A percentile compares a stretch with the other conserved stretches of the same genome.
Evolutionary conservation across 192 early-diverging fungal species (phyloP).

Genomic region (Irineochytrium annulatum): DNA sequence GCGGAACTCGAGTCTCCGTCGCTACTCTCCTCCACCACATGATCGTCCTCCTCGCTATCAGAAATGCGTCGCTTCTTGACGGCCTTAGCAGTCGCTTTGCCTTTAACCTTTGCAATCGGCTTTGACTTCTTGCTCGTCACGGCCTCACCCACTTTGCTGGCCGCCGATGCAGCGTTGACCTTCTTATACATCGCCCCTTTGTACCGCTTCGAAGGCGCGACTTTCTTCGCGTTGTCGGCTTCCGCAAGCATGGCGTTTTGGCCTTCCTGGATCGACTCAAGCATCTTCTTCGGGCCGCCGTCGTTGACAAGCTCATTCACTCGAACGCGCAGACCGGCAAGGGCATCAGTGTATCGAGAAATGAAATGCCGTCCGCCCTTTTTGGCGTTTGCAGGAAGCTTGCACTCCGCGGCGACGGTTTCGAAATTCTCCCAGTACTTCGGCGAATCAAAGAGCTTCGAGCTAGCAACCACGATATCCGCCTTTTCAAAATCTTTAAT

Average conservation of each 20-base stretch:
- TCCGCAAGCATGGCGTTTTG: conserved; percentile 18
- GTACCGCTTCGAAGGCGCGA: conserved; percentile 7
- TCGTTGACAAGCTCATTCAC: conserved; percentile 21
- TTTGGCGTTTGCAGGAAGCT: conserved; percentile 21
- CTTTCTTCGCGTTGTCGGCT: background rate
- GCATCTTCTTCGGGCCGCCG: too few species aligned
- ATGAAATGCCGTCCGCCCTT: conserved; percentile 36
- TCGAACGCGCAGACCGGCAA: conserved; percentile 18
- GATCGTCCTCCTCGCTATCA: conserved; percentile 1
- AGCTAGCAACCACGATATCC: conserved; percentile 36
- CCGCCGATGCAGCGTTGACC: conserved; percentile 6
- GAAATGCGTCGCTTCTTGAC: too few species aligned
- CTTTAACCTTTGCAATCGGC: too few species aligned
- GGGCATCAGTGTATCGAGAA: conserved; percentile 23
- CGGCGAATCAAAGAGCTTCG: conserved; percentile 21
- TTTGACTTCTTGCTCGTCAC: background rate
- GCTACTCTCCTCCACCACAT: conserved; percentile 1
- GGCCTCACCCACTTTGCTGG: background rate
- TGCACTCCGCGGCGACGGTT: conserved; percentile 23
- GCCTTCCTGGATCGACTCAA: background rate
- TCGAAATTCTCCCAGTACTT: conserved; percentile 38
- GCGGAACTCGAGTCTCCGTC: too few species aligned
- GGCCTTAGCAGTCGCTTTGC: conserved; percentile 19
- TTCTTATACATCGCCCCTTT: conserved; percentile 25
- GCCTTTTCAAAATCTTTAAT: conserved; percentile 34